These are phyloP conservation scores for Vicia faba DNA, from an alignment of 306 rosid species.

Conservation along the genomic window DNA sequence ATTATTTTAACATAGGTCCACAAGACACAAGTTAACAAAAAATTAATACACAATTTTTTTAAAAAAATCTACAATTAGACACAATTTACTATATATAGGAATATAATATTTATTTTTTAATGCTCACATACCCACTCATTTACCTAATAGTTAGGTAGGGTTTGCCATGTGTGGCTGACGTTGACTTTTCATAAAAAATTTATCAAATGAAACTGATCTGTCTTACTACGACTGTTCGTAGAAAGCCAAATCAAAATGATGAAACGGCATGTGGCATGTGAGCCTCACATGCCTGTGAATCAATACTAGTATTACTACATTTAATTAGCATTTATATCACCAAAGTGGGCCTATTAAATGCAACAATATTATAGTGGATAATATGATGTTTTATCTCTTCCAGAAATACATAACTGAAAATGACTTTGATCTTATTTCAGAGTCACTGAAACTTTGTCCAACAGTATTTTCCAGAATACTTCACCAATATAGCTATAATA, in stretches of 20 bases:
- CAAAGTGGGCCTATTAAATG: constrained; percentile 6
- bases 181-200: constrained; percentile 18
- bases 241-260: not conserved
- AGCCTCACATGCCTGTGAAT: constrained; percentile 29
- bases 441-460: too few relatives aligned
- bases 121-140: not conserved
- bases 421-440: constrained; percentile 2
- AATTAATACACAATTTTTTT: too few relatives aligned
- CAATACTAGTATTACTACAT: not conserved
- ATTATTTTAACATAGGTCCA: too few relatives aligned
- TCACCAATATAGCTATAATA: too few relatives aligned
- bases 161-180: constrained; percentile 25
- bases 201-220: constrained; percentile 6
- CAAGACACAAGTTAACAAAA: too few relatives aligned
- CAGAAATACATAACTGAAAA: constrained; percentile 20
- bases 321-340: constrained; percentile 11
- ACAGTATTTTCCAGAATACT: too few relatives aligned
- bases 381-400: not conserved
- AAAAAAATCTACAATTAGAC: too few relatives aligned
- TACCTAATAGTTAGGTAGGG: not conserved
- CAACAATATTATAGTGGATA: too few relatives aligned
- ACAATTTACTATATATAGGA: too few relatives aligned
- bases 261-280: constrained; percentile 16
- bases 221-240: constrained; percentile 12
- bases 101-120: not conserved